A percentile compares a stretch with the other conserved stretches of the same genome.
Evolutionary conservation across 2,329 filamentous ascomycete genomes (phyloP).

Genomic region (Dryadomyces quercivorus): DNA sequence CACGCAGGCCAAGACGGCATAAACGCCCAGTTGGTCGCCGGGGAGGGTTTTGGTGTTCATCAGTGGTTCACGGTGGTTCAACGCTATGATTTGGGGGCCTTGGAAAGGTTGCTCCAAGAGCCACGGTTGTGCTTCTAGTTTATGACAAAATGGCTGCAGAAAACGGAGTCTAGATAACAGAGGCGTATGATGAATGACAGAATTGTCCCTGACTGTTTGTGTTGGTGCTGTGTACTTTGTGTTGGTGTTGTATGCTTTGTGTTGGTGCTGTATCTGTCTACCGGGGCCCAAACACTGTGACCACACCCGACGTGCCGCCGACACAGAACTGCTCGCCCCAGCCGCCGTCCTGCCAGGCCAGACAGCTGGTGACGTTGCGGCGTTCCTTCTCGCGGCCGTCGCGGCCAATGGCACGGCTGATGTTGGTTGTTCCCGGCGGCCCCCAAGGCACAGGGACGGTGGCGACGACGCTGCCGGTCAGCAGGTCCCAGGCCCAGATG

Average conservation of each 20-base stretch:
- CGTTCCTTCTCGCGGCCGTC: constrained; percentile 49
- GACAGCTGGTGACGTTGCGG: constrained; percentile 47
- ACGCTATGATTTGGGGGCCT: not conserved
- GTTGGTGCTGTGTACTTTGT: not conserved
- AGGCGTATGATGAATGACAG: not conserved
- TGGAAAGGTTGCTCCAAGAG: not conserved
- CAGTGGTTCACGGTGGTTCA: constrained; percentile 1
- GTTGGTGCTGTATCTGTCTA: not conserved
- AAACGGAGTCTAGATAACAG: not conserved
- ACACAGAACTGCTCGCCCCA: constrained; percentile 54
- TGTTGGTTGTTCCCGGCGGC: constrained; percentile 22
- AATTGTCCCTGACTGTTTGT: not conserved
- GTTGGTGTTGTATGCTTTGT: not conserved
- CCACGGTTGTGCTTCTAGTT: not conserved
- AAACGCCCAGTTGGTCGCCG: not conserved
- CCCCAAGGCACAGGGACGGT: constrained; percentile 49
- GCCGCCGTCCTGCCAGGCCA: constrained; percentile 50
- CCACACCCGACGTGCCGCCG: constrained; percentile 51
- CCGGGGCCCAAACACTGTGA: constrained; percentile 44
- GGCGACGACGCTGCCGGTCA: constrained; percentile 57
- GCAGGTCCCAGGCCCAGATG: constrained; percentile 72
- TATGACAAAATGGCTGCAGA: not conserved
- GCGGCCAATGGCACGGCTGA: constrained; percentile 41
- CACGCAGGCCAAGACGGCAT: constrained; percentile 56
- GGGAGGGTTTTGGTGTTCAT: not conserved